Base-by-base conservation (phyloP, 371 early-diverging fungal genomes). In the Mucor piriformis region DNA sequence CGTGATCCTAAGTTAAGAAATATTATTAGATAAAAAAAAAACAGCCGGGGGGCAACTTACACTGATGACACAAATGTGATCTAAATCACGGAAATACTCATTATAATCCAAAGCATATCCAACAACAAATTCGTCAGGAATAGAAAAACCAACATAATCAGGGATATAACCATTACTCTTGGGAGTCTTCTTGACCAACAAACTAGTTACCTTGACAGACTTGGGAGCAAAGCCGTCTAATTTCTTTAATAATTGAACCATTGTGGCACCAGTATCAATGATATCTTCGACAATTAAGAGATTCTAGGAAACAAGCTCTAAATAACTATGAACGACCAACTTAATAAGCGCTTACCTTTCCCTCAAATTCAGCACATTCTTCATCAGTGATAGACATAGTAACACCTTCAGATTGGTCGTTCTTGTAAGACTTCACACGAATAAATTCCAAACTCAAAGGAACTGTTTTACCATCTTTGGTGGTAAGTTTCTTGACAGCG, bases 261-360 rank as follows among this genome's bases (percentile, higher is more conserved):
- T 95, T 57, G 95, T 96, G 55, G 78, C 83, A 61, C 94, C 95
- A 27, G 94, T 94, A 72, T 95, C 95, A 59, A 95, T 93, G 63
- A 95, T 95, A 70, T 96, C 95, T 73, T 95, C 95, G 34, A 94
- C 94, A 66, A 95, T 89, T 62, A 95, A 77, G 16, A 95, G 77
- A 72, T 96, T 92, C 88, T 95, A 87, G 34, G 13, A 20, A 50
- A 40, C 23, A 48, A 4, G 37, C n/a, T 38, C 24, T 47, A 21
- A 38, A 18, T 12, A 48, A 32, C 3, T 16, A 3, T 20, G 16
- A 8, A 10, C 29, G 2, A 29, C 16, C 10, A 4, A 18, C 20
- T 24, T 13, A 3, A 2, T 25, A n/a, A n/a, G 13, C 12, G 2
- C 16, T 38, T 76, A 88, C 89, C 85, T 92, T 91, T 58, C 89